Evolutionary conservation across 2,329 filamentous ascomycete species (phyloP), one percentile per base, ranked within the genome.

Genomic region (Zasmidium citrigriseum): DNA sequence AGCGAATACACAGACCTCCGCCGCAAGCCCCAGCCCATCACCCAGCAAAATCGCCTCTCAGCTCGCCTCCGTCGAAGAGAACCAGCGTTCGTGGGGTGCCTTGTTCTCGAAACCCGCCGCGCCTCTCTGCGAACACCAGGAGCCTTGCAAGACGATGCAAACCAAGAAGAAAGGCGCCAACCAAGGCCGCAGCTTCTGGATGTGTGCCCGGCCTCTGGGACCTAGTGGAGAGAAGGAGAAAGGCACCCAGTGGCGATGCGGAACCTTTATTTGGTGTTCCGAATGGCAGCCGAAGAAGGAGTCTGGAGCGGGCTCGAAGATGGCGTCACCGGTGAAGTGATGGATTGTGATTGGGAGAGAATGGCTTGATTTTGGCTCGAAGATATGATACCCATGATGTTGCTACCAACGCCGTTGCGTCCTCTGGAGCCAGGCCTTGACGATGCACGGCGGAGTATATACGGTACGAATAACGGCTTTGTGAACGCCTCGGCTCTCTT

Each of bases 111-210:
- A 89, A 72, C 87, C 89, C 57, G 77, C 85, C 1, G 81, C 85
- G 1, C 95, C 95, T 1, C 84, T 83, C 57, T 99, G 95, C 71
- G 92, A 97, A 67, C 95, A 99, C 70, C 81, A 86, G 54, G 93
- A 98, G 67, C 89, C 90, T 2, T 98, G 95, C 74, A 89, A 92
- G 63, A 90, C 83, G 64, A 78, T 93, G 52, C 83, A 87, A 18
- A 96, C 93, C 1, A 97, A 93, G 78, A 98, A 98, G 71, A 82
- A 91, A 0, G 95, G 95, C 1, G 78, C 90, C 62, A 99, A 98
- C 69, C 88, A 82, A 63, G 86, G 86, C 0, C 76, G 86, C 23
- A 81, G 82, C 9, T 89, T 89, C 70, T 89, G 84, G 84, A 86
- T 88, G 68, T 89, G 86, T 69, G 73, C 83, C 72, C 76, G 93